Conservation (phyloP, 2,329 filamentous ascomycete species). For the Aspergillus transmontanensis region DNA sequence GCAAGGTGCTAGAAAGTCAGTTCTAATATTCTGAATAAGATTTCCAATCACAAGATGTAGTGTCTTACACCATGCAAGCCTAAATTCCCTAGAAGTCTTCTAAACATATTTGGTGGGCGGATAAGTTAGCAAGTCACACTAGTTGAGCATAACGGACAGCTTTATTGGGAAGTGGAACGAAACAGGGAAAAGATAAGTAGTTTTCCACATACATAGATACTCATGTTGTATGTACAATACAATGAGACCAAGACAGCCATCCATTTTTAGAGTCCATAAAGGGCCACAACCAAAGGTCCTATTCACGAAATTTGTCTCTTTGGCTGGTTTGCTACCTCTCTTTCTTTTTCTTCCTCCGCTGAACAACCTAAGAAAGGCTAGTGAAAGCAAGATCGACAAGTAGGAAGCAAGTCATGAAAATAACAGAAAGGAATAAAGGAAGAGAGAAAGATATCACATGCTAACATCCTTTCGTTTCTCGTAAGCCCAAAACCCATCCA, state of each 20-base stretch:
- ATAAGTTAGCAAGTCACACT: not conserved
- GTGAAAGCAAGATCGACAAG: not conserved
- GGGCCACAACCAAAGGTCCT: not conserved
- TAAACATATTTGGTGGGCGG: not conserved
- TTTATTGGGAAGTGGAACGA: not conserved
- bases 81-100: not conserved
- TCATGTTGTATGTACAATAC: constrained; percentile 13
- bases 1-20: not conserved
- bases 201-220: constrained; percentile 1
- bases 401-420: not conserved
- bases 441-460: constrained; percentile 10
- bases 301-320: not conserved
- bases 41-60: not conserved
- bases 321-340: not conserved
- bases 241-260: not conserved
- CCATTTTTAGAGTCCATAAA: not conserved
- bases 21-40: not conserved
- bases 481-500: constrained; percentile 13
- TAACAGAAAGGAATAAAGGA: not conserved
- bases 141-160: not conserved
- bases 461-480: constrained; percentile 21
- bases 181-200: not conserved
- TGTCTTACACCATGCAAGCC: not conserved
- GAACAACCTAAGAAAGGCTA: not conserved
- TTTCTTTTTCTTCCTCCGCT: not conserved